Base-by-base conservation (phyloP, 495 filamentous ascomycete species). In the Penicillium cataractarum region DNA sequence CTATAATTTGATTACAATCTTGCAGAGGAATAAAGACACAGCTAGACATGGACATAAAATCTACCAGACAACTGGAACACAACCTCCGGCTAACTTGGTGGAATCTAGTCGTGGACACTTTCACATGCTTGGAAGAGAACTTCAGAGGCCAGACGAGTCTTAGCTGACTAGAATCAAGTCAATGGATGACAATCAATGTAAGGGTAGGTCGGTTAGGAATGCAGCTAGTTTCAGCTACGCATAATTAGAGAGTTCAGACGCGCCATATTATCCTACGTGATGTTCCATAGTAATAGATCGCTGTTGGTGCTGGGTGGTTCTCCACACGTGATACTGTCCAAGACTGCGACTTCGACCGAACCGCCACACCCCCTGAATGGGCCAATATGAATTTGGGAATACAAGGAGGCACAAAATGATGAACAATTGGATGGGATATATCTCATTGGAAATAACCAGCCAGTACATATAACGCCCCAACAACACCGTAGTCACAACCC, bases 311-410 rank as follows among this genome's bases (percentile, higher is more conserved):
- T 39, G 29, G 3, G 13, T 39, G 12, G 35, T 39, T 39, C 35
- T 39, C 32, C 49, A n/a, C 65, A 68, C 59, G 65, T 68, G 65
- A 68, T 55, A 9, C 12, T 9, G 19, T 26, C 27, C 31, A 58
- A 65, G 40, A 40, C 54, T 27, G 55, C 50, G 13, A 31, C 29
- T n/a, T 63, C 60, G 60, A 54, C 51, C 35, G 56, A 57, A 57
- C 17, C 24, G 22, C 19, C 42, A 10, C 26, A 58, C 44, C 57
- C 57, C 44, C 44, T 58, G 57, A 51, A 55, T 37, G 9, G 13
- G 31, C 27, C 40, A 19, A n/a, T 8, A 6, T 10, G 17, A n/a
- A 15, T 21, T 21, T 15, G 10, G 32, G 8, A 33, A 15, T 4
- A 15, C 7, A 3, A 31, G 29, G 29, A 31, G 29, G 7, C 3